Percentiles rank a stretch among this genome's conserved stretches.
phyloP scores from a whole-genome alignment of 2,329 filamentous ascomycete species.

The Fusarium fujikuroi region DNA sequence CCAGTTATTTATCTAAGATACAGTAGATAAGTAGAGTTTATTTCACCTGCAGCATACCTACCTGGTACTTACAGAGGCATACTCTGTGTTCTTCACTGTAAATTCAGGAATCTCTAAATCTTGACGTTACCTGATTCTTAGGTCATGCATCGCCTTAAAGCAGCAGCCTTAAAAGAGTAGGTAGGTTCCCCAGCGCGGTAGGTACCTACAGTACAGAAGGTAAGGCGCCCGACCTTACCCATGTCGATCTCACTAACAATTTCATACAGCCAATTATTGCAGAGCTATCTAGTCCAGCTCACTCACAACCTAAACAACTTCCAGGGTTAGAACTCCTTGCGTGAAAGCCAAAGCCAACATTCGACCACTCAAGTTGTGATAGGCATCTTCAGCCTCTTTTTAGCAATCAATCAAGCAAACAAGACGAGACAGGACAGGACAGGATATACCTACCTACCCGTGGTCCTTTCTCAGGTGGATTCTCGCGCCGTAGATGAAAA shows the following conservation, averaged over 20 bases:
- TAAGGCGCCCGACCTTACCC: background rate
- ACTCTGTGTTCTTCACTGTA: background rate
- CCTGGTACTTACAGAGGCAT: background rate
- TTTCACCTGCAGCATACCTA: background rate
- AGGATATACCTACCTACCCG: background rate
- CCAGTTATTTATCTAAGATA: background rate
- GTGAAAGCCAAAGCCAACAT: constrained; percentile 32
- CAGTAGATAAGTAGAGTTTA: background rate
- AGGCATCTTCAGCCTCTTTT: constrained; percentile 7
- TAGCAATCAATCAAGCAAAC: constrained; percentile 15
- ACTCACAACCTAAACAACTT: background rate
- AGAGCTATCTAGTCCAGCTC: constrained; percentile 10
- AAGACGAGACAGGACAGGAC: background rate
- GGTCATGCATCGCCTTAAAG: background rate
- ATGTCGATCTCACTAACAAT: constrained; percentile 33
- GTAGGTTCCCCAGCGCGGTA: constrained; percentile 10
- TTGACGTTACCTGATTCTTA: background rate
- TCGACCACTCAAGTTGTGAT: constrained; percentile 8
- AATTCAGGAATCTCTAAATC: background rate
- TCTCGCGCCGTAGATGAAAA: constrained; percentile 25
- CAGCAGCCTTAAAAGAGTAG: background rate
- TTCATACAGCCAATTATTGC: constrained; percentile 25
- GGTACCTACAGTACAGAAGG: background rate
- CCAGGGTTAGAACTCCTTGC: background rate
- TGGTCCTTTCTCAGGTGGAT: background rate